These are phyloP conservation scores for Athelia psychrophila DNA, from an alignment of 1,284 basidiomycete genomes.

Conservation along the genomic window DNA sequence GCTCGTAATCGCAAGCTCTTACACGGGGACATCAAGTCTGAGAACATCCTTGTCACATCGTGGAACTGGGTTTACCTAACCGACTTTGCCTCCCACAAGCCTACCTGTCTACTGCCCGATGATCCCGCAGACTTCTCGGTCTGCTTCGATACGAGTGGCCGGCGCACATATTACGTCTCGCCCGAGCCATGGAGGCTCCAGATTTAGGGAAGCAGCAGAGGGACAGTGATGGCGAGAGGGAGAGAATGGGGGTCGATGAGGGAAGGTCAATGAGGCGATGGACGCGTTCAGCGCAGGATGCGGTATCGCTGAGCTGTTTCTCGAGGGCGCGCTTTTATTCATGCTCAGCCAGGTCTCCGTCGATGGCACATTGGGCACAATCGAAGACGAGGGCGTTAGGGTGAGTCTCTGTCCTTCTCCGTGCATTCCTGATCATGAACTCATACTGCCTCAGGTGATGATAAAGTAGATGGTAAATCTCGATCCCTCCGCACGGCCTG, in stretches of 20 bases:
- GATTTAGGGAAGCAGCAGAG: slow-evolving; percentile 68
- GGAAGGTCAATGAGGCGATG: slow-evolving; percentile 92
- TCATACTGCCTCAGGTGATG: slow-evolving; percentile 54
- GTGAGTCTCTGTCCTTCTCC: slow-evolving; percentile 46
- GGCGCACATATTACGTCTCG: slow-evolving; percentile 94
- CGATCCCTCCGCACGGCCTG: slow-evolving; percentile 74
- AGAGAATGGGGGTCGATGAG: slow-evolving; percentile 54
- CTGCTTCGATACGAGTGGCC: slow-evolving; percentile 94
- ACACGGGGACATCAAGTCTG: slow-evolving; percentile 98
- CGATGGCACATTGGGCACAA: slow-evolving; percentile 69
- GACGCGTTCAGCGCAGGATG: slow-evolving; percentile 97
- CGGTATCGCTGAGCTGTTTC: slow-evolving; percentile 94
- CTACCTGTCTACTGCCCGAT: slow-evolving; percentile 92
- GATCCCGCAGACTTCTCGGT: slow-evolving; percentile 98
- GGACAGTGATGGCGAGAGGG: slow-evolving; percentile 45
- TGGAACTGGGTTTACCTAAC: slow-evolving; percentile 96
- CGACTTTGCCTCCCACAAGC: slow-evolving; percentile 98
- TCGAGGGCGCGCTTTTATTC: slow-evolving; percentile 93
- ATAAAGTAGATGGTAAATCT: slow-evolving; percentile 90
- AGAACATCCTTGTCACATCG: slow-evolving; percentile 95
- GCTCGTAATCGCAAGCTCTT: slow-evolving; percentile 81
- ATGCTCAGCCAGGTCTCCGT: slow-evolving; percentile 89
- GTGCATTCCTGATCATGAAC: slow-evolving; percentile 21
- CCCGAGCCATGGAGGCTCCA: slow-evolving; percentile 82
- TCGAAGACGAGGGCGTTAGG: slow-evolving; percentile 81